Conservation (phyloP, 176 grass and related monocot genomes). For the Aechmea fasciata region DNA sequence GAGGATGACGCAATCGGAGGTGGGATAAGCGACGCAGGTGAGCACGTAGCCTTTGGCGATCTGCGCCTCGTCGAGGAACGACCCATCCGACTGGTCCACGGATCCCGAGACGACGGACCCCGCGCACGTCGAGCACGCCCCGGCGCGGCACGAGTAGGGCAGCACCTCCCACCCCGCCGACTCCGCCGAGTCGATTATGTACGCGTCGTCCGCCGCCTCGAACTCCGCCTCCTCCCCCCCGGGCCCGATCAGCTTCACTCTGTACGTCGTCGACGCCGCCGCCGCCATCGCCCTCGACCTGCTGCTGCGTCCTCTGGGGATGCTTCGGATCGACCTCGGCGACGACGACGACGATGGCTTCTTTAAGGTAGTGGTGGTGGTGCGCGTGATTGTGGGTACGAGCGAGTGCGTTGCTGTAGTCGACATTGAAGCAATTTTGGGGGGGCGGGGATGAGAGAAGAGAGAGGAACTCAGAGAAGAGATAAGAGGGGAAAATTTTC, state of each 20-base stretch:
- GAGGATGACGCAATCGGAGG: conserved; percentile 52
- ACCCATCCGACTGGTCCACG: conserved; percentile 78
- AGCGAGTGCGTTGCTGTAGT: too few relatives aligned
- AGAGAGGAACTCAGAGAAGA: too few relatives aligned
- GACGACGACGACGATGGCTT: too few relatives aligned
- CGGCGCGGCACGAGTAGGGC: conserved; percentile 70
- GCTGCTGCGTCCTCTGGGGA: neutral
- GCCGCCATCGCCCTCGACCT: conserved; percentile 27
- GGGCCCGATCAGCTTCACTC: conserved; percentile 54
- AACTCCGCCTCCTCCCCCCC: conserved; percentile 51
- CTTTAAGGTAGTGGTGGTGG: too few relatives aligned
- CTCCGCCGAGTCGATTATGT: conserved; percentile 67
- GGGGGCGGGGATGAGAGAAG: too few relatives aligned
- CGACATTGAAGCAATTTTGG: too few relatives aligned
- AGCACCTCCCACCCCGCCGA: conserved; percentile 46
- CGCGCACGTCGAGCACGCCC: conserved; percentile 62
- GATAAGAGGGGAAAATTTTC: too few relatives aligned
- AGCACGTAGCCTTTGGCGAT: conserved; percentile 49
- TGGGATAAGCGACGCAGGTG: conserved; percentile 56
- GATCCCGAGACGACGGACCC: conserved; percentile 43
- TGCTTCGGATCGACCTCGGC: too few relatives aligned
- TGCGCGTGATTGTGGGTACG: too few relatives aligned
- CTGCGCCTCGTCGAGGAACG: conserved; percentile 62
- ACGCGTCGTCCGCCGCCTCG: conserved; percentile 55
- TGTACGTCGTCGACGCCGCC: conserved; percentile 35